Conservation (phyloP, 179 eudicot species). For the Silene vulgaris region DNA sequence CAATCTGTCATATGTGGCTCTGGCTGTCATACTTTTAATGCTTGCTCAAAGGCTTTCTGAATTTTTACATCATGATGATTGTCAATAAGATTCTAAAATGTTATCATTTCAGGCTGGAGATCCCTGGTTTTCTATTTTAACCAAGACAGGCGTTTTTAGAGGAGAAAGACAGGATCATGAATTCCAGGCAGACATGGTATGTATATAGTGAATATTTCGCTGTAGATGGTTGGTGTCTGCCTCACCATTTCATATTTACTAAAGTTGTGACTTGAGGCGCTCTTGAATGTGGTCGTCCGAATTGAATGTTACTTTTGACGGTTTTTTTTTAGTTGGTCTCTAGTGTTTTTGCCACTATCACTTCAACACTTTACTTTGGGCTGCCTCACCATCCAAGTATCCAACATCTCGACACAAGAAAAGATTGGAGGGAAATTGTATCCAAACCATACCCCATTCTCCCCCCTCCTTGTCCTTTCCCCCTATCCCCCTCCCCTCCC, state of each 20-base stretch:
- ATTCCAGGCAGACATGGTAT: conserved; percentile 81
- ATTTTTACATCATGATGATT: conserved; percentile 7
- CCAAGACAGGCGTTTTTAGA: conserved; percentile 84
- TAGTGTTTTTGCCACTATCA: neutral
- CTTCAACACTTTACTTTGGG: neutral
- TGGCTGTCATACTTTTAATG: neutral
- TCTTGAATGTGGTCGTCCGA: neutral
- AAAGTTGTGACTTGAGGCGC: neutral
- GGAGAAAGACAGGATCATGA: conserved; percentile 62
- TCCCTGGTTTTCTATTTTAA: conserved; percentile 93
- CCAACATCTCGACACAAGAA: neutral
- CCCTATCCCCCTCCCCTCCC: too few relatives aligned
- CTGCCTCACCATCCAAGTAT: neutral
- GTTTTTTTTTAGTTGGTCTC: neutral
- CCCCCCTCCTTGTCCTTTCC: too few relatives aligned
- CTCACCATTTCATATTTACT: neutral
- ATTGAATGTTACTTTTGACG: neutral
- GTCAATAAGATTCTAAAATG: conserved; percentile 8
- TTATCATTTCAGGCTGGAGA: conserved; percentile 62
- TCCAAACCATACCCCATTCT: too few relatives aligned
- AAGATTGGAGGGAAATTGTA: too few relatives aligned
- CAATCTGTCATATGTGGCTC: neutral
- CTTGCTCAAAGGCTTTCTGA: neutral
- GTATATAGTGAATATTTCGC: conserved; percentile 2
- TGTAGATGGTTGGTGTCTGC: conserved; percentile 14